Evolutionary conservation across 768 basidiomycete genomes (phyloP).

Genomic region (Mycena vitilis): DNA sequence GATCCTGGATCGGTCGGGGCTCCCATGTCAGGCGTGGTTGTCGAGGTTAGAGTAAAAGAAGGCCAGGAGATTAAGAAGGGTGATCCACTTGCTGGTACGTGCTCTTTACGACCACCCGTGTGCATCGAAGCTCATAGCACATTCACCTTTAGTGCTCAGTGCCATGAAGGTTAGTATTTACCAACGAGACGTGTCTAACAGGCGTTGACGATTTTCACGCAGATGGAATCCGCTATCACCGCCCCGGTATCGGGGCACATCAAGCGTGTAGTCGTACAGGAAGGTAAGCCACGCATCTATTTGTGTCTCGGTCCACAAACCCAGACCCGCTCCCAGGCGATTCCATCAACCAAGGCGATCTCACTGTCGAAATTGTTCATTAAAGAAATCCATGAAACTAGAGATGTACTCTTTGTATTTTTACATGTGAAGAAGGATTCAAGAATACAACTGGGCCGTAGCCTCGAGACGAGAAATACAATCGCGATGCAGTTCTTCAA

Average conservation of each 20-base stretch:
- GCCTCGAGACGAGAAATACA: conserved; percentile 50
- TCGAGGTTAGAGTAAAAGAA: conserved; percentile 98
- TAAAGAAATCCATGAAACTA: conserved; percentile 43
- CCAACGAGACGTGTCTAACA: conserved; percentile 21
- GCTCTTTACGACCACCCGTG: conserved; percentile 30
- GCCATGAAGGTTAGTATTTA: conserved; percentile 88
- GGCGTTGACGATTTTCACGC: conserved; percentile 34
- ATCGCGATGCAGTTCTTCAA: conserved; percentile 63
- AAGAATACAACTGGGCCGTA: conserved; percentile 40
- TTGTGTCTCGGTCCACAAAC: background rate
- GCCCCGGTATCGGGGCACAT: conserved; percentile 97
- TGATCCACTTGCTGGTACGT: conserved; percentile 91
- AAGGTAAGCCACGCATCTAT: conserved; percentile 62
- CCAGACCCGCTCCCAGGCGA: conserved; percentile 68
- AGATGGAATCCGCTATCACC: conserved; percentile 99
- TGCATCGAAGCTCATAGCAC: conserved; percentile 37
- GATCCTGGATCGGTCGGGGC: conserved; percentile 98
- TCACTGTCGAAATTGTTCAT: conserved; percentile 89
- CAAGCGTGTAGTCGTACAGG: conserved; percentile 91
- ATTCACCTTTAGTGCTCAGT: conserved; percentile 74
- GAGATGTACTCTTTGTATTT: conserved; percentile 24
- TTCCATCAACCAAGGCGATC: conserved; percentile 94
- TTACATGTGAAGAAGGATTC: conserved; percentile 29
- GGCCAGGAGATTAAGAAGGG: conserved; percentile 98
- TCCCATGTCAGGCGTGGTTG: conserved; percentile 97